Conservation (phyloP, 352 stramenopile species). For the Blastocystis sp. region DNA sequence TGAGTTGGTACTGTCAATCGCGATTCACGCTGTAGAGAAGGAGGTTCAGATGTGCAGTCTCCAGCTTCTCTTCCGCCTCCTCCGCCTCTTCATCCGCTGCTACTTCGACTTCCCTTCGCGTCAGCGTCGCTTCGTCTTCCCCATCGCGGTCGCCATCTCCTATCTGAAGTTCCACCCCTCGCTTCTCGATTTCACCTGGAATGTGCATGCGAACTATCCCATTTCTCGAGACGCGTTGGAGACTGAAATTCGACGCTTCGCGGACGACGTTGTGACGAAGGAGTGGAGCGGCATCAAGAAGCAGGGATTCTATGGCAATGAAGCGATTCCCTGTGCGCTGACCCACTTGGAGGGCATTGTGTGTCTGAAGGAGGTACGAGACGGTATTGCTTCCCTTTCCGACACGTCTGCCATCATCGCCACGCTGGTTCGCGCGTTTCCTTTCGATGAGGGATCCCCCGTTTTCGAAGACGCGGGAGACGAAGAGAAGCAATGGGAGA, state of each 20-base stretch:
- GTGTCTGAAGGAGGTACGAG: not conserved
- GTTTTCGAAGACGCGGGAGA: not conserved
- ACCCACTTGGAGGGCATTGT: not conserved
- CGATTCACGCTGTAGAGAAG: constrained; percentile 5
- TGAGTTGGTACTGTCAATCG: not conserved
- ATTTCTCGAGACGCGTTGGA: not conserved
- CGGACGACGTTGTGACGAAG: not conserved
- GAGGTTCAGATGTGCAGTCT: not conserved
- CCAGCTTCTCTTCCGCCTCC: not conserved
- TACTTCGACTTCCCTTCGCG: not conserved
- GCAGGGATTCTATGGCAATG: not conserved
- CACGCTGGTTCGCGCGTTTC: not conserved
- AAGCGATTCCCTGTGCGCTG: not conserved
- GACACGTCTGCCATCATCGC: not conserved
- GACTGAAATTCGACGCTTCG: not conserved
- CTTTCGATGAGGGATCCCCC: not conserved
- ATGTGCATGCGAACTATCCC: not conserved
- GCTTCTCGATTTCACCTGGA: not conserved
- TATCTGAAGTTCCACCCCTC: not conserved
- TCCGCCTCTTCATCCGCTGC: not conserved
- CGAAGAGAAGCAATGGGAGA: not conserved
- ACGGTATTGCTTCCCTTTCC: not conserved
- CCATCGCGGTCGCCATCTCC: not conserved
- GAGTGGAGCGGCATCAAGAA: not conserved
- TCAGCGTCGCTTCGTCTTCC: constrained; percentile 5